A percentile compares a stretch with the other conserved stretches of the same genome.
These are phyloP conservation scores for Themeda triandra DNA, from an alignment of 176 grass and related monocot genomes.

Conservation along the genomic window DNA sequence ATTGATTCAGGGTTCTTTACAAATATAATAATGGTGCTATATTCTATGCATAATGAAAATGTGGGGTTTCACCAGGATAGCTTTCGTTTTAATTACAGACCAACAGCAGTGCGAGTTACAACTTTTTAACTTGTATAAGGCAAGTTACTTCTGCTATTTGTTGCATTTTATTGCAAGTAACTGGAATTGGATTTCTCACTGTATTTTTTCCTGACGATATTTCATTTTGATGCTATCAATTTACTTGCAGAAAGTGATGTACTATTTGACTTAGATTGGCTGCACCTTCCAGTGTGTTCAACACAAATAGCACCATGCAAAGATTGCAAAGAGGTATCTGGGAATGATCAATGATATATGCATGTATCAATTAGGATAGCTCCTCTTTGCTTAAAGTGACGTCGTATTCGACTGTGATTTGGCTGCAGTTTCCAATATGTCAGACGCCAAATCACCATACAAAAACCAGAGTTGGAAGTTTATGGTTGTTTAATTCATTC, in stretches of 20 bases:
- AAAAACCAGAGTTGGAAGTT: background rate
- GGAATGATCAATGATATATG: background rate
- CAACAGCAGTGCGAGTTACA: background rate
- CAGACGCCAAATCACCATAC: background rate
- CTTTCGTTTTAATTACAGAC: constrained; percentile 26
- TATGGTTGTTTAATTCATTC: background rate
- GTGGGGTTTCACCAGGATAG: constrained; percentile 13
- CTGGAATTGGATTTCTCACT: background rate
- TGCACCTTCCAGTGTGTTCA: constrained; percentile 11
- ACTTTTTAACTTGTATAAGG: constrained; percentile 27
- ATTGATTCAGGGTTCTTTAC: constrained; percentile 35
- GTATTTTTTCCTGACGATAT: constrained; percentile 24
- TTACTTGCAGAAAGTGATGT: background rate
- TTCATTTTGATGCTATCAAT: constrained; percentile 15
- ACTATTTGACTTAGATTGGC: constrained; percentile 11
- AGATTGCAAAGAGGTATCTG: background rate
- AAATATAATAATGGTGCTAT: constrained; percentile 20
- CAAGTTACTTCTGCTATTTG: constrained; percentile 22
- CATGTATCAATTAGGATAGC: background rate
- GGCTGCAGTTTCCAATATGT: background rate
- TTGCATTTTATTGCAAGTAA: constrained; percentile 6
- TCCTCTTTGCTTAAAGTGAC: background rate
- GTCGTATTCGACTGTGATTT: background rate
- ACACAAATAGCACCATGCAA: background rate
- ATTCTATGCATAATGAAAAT: constrained; percentile 26